Base-by-base conservation (phyloP, 805 yeast genomes). In the Saccharomycopsis sp. region DNA sequence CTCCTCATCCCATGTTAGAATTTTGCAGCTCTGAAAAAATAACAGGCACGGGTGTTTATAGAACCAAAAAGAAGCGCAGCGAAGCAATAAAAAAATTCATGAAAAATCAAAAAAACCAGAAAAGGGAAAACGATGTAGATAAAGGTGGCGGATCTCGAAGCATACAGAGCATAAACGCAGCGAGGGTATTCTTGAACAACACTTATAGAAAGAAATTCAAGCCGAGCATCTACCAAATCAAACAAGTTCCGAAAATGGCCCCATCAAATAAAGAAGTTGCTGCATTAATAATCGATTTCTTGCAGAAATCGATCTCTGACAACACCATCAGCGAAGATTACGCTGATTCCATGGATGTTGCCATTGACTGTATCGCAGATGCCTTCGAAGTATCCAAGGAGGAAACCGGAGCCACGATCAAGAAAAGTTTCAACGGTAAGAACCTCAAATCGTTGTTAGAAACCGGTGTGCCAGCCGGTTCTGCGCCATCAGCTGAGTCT, bases 361-460 rank as follows among this genome's bases (percentile, higher is more conserved):
- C 98, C 61, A 80, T 91, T 64, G 97, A 90, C 68, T 90, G 97
- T 75, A 82, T 94, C 58, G 82, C 88, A 23, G 98, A 91, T 66
- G 90, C 96, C 9, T 92, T 86, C 69, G 84, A 77, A 53, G 83
- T 91, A 24, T 76, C 79, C 63, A 77, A 79, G 64, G 84, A 79
- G 24, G 75, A 73, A 21, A 77, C 78, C 40, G 64, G 60, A 51
- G 52, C 69, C 3, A 61, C 71, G 7, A 62, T 73, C 12, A 60
- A 70, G 18, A 29, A 62, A 34, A 77, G 72, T 61, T 82, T 78
- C 66, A 74, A 70, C 41, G 85, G 81, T 52, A 78, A 75, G 65
- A 67, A 72, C 9, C 77, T 84, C 63, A 62, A 65, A 29, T 79
- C 82, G 51, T 67, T 86, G 50, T 65, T 85, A 54, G 63, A 64